Evolutionary conservation across 2,329 filamentous ascomycete genomes (phyloP), one percentile per base, ranked within the genome.

Genomic region (Ophiosphaerella herpotricha): DNA sequence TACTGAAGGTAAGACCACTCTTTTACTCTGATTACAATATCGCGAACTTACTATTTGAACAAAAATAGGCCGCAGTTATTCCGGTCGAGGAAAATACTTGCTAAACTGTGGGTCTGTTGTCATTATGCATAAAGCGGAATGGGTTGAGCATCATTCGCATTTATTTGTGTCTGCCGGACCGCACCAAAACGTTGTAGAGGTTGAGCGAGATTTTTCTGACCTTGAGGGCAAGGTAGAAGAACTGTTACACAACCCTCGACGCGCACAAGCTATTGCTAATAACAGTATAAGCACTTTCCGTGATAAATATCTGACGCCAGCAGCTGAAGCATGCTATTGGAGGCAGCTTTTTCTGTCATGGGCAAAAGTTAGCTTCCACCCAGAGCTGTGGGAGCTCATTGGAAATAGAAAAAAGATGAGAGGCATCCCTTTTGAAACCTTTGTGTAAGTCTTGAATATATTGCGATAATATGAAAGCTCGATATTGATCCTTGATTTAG

Each of bases 31-130:
- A 13, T 14, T 14, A 29, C 5, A 14, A 13, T 14, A 38, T 12
- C 7, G 4, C 29, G 13, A 14, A 42, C 37, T 37, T 16, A 45
- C 26, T 16, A 38, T 38, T 5, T 39, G 8, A 29, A 36, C 3
- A 18, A 9, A 5, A 13, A 43, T 18, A 60, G 54, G 55, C 23
- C 50, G 54, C 7, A 56, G 52, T 43, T 82, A 80, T 64, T 81
- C 79, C 3, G 79, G 78, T 1, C 72, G 76, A 2, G 73, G 77
- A 13, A 80, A 80, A 58, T 81, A 81, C 50, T 67, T 80, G 1
- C 74, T 80, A 29, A 78, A 77, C 54, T 82, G 79, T 60, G 48
- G 43, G n/a, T 63, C 58, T 13, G 46, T 63, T 2, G 32, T 54
- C 14, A 46, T 61, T 46, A 50, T 41, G 35, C 58, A 63, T 34